Conservation (phyloP, 139 green algal genomes). For the Coelastrella sp. region DNA sequence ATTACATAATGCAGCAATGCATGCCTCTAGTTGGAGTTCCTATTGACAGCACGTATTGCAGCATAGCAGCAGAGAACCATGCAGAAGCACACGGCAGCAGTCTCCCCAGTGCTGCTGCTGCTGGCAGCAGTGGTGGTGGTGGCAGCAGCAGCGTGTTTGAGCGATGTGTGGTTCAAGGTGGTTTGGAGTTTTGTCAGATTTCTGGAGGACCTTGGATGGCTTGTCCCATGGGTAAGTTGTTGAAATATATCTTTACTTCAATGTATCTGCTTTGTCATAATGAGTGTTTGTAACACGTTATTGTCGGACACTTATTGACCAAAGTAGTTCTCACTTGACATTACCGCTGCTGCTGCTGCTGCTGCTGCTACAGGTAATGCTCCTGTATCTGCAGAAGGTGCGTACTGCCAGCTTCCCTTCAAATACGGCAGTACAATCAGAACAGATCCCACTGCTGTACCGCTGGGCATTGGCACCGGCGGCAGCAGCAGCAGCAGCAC, state of each 20-base stretch:
- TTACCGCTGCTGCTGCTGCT: too few species aligned
- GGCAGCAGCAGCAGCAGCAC: not conserved
- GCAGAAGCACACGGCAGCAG: not conserved
- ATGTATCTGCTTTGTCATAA: too few species aligned
- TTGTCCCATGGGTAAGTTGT: not conserved
- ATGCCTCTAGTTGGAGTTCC: slow-evolving; percentile 4
- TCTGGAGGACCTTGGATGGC: slow-evolving; percentile 10
- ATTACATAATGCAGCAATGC: slow-evolving; percentile 2
- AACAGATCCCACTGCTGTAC: not conserved
- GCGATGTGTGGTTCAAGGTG: slow-evolving; percentile 8
- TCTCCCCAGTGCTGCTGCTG: not conserved
- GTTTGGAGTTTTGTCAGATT: slow-evolving; percentile 18
- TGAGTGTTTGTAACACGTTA: too few species aligned
- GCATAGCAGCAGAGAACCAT: not conserved
- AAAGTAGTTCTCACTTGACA: too few species aligned
- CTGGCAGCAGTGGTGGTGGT: not conserved
- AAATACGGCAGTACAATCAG: slow-evolving; percentile 18
- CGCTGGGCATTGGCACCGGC: not conserved
- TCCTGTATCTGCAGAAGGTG: not conserved
- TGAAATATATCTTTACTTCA: too few species aligned
- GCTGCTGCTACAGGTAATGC: not conserved
- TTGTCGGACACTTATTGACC: too few species aligned
- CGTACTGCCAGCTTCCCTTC: not conserved
- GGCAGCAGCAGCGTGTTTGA: slow-evolving; percentile 11
- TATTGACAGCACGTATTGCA: slow-evolving; percentile 16